Evolutionary conservation across 2,329 filamentous ascomycete species (phyloP).

Genomic region (Bimuria novae-zelandiae): DNA sequence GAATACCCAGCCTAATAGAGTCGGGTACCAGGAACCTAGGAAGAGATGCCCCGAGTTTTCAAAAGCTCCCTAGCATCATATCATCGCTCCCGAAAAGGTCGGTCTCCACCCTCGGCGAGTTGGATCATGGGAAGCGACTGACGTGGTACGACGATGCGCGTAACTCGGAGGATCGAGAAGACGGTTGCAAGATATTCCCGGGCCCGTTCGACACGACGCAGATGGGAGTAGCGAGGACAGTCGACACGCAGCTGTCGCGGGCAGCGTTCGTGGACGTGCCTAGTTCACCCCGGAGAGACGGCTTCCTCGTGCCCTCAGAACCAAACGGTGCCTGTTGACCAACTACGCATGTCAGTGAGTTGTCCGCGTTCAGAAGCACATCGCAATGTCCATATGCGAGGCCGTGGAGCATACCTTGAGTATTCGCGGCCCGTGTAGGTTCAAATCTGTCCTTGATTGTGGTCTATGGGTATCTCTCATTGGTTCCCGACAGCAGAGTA

Average conservation of each 20-base stretch:
- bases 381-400: too few species aligned
- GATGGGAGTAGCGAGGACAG: slow-evolving; percentile 2
- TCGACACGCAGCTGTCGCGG: slow-evolving; percentile 1
- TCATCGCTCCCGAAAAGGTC: neutral
- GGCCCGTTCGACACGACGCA: neutral
- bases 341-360: neutral
- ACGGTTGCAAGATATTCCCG: slow-evolving; percentile 3
- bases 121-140: neutral
- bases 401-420: too few species aligned
- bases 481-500: too few species aligned
- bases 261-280: slow-evolving; percentile 3
- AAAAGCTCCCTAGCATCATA: slow-evolving; percentile 5
- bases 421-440: too few species aligned
- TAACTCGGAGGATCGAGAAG: neutral
- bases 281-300: neutral
- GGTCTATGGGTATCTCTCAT: too few species aligned
- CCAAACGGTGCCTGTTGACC: neutral
- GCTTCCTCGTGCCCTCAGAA: neutral
- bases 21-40: neutral
- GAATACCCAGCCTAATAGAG: slow-evolving; percentile 20
- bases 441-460: too few species aligned
- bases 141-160: slow-evolving; percentile 7
- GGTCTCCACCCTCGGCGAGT: neutral
- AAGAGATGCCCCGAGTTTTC: neutral
- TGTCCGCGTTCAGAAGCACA: neutral